These are phyloP conservation scores for Durusdinium trenchii DNA, from an alignment of 73 alveolate genomes.

Conservation along the genomic window DNA sequence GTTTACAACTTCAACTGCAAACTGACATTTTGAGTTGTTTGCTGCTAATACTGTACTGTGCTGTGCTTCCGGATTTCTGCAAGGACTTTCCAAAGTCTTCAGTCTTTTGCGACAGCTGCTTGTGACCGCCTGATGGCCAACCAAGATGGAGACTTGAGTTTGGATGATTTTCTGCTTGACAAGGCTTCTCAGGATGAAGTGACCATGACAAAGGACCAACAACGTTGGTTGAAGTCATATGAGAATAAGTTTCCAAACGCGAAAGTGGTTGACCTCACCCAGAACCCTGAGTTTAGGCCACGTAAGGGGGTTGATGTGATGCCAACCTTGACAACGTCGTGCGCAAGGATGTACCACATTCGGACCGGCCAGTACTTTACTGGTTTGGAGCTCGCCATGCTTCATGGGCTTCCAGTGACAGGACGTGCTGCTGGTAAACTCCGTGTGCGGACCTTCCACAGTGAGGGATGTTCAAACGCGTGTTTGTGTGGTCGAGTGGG, in stretches of 20 bases:
- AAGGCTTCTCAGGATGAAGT: not conserved
- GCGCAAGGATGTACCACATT: not conserved
- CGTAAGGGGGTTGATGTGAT: not conserved
- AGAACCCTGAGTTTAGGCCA: not conserved
- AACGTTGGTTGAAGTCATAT: no score
- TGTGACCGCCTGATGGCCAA: not conserved
- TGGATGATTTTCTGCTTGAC: not conserved
- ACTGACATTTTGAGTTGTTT: no score
- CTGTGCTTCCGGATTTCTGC: no score
- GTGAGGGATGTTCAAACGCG: not conserved
- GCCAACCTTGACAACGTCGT: not conserved
- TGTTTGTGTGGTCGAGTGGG: not conserved
- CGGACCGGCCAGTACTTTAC: not conserved
- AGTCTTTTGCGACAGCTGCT: not conserved
- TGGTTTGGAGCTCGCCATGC: not conserved
- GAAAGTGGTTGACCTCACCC: not conserved
- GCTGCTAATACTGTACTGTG: not conserved
- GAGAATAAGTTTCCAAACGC: not conserved
- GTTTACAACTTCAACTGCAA: not conserved
- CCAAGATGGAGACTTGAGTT: not conserved
- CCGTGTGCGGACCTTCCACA: not conserved
- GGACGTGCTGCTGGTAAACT: not conserved
- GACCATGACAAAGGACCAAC: no score
- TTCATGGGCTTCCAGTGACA: not conserved
- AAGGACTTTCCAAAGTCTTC: no score